phyloP scores from a whole-genome alignment of 2,329 filamentous ascomycete species.

The Ophiostoma triangulosporum region DNA sequence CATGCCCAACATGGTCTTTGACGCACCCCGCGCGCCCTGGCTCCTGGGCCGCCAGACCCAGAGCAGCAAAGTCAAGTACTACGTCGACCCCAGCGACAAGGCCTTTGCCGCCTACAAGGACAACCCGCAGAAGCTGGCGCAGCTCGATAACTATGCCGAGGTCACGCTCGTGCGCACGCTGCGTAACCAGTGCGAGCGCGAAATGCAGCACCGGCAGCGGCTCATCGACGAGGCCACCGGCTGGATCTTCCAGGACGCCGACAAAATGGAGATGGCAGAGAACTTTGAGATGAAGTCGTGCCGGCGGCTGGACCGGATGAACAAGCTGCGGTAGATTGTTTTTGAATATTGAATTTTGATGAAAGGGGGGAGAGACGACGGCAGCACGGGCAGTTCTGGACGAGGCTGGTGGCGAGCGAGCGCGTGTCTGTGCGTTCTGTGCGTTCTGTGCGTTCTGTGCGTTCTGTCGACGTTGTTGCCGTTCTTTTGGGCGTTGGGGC shows the following conservation, averaged over 20 bases:
- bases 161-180: conserved; percentile 54
- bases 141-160: conserved; percentile 70
- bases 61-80: conserved; percentile 68
- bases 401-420: too few species aligned
- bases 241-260: conserved; percentile 73
- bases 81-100: conserved; percentile 66
- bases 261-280: conserved; percentile 61
- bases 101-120: conserved; percentile 37
- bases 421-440: neutral
- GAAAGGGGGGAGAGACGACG: neutral
- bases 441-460: neutral
- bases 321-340: conserved; percentile 7
- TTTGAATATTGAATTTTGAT: too few species aligned
- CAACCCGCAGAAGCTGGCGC: conserved; percentile 51
- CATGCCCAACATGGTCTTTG: conserved; percentile 63
- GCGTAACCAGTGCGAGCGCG: conserved; percentile 58
- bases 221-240: conserved; percentile 68
- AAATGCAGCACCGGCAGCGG: conserved; percentile 50
- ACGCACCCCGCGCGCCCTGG: conserved; percentile 54
- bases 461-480: neutral
- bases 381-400: neutral
- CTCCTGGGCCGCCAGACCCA: conserved; percentile 56
- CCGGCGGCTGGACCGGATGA: conserved; percentile 33
- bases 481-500: neutral
- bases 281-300: conserved; percentile 39